Evolutionary conservation across 306 rosid genomes (phyloP), one percentile per base, ranked within the genome.

Genomic region (Biancaea sappan): DNA sequence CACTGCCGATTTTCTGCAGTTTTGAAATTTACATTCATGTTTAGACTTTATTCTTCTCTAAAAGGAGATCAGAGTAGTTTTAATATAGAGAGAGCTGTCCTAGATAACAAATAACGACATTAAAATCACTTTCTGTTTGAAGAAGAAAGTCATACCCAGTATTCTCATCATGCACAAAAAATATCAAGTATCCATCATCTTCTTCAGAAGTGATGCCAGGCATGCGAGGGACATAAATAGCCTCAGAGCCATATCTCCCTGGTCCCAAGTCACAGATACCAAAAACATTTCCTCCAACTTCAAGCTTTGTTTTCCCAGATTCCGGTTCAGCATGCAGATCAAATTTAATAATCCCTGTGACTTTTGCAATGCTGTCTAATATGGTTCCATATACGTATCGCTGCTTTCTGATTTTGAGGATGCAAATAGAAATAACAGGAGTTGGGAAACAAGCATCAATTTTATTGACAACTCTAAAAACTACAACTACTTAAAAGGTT

Each of bases 151-250:
- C 32, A 16, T 88, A 94, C 97, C 96, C 88, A 0, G 85, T 74
- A 44, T 82, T 90, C 86, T 94, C 98, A 9, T 90, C 91, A 13
- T 94, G 96, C n/a, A 86, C 95, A 70, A 89, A 94, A 74, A 84
- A 78, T 66, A 94, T 88, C 69, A 91, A 83, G 87, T 87, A 91
- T 77, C 98, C 98, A 80, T 91, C 97, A 79, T 94, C 98, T 90
- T 94, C 97, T 85, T 84, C 88, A n/a, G 97, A 85, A 64, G 84
- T 35, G 9, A 71, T 77, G 38, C 93, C 96, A 10, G 94, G 90
- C 37, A 82, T 72, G 8, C 88, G 84, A 1, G 97, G 98, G 57
- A 91, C 94, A 86, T 79, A 94, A 71, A 94, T 15, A 72, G 95
- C 96, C 74, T 94, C 98, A 11, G 96, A 94, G 54, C 98, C 96